Conservation (phyloP, 176 grass and related monocot species). For the Lolium perenne region DNA sequence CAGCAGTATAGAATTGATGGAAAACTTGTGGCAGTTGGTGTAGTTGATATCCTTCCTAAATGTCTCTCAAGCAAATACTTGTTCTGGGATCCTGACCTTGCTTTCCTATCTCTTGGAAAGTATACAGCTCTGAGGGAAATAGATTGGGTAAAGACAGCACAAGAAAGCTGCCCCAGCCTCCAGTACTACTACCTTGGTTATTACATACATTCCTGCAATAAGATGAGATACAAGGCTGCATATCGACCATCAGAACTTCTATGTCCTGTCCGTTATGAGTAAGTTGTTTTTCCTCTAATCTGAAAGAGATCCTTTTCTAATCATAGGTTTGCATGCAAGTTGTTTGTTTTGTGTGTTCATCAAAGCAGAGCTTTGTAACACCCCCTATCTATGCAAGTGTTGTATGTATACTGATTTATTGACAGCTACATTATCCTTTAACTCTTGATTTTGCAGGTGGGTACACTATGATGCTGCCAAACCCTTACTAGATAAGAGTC, state of each 20-base stretch:
- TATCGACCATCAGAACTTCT: conserved; percentile 96
- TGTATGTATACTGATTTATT: conserved; percentile 28
- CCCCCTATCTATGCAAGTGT: background rate
- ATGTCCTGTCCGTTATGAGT: conserved; percentile 90
- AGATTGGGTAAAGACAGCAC: conserved; percentile 82
- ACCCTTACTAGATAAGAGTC: conserved; percentile 73
- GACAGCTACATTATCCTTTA: conserved; percentile 26
- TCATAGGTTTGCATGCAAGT: background rate
- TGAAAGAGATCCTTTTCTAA: background rate
- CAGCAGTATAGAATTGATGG: conserved; percentile 97
- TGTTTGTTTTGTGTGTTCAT: background rate
- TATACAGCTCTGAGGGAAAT: conserved; percentile 91
- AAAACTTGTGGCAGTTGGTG: conserved; percentile 95
- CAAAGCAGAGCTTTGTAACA: background rate
- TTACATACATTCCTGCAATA: conserved; percentile 96
- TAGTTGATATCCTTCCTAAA: conserved; percentile 91
- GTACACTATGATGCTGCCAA: conserved; percentile 76
- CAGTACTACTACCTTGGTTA: conserved; percentile 98
- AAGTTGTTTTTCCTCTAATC: conserved; percentile 34
- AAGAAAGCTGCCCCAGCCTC: conserved; percentile 62
- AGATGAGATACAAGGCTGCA: conserved; percentile 98
- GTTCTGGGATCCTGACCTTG: conserved; percentile 98
- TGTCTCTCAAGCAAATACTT: conserved; percentile 99
- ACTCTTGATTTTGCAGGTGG: conserved; percentile 75
- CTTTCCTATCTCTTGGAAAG: conserved; percentile 94